A percentile compares a stretch with the other conserved stretches of the same genome.
phyloP scores from a whole-genome alignment of 169 alveolate genomes.

The Cryptosporidium tyzzeri region DNA sequence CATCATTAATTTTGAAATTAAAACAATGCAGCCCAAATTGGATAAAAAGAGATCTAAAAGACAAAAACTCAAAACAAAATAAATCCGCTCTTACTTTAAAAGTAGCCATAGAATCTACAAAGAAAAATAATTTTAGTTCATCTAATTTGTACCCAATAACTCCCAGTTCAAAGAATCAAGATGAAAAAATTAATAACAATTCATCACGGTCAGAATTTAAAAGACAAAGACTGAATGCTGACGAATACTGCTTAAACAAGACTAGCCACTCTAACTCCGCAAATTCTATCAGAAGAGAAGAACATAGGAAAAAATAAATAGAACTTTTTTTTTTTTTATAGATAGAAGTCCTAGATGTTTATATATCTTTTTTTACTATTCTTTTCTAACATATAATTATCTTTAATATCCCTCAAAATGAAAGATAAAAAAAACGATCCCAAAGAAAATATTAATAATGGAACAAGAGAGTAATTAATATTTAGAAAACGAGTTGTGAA shows the following conservation, averaged over 20 bases:
- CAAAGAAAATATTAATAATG: constrained; percentile 47
- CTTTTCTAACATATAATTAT: not conserved
- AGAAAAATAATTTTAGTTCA: not conserved
- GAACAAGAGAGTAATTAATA: constrained; percentile 39
- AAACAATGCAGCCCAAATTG: constrained; percentile 39
- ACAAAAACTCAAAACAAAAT: not conserved
- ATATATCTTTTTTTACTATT: not conserved
- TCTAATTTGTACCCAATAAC: not conserved
- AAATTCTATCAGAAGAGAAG: constrained; percentile 29
- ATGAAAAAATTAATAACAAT: not conserved
- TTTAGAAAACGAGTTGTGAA: constrained; percentile 4
- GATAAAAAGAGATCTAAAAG: not conserved
- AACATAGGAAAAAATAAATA: not conserved
- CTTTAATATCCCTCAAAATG: constrained; percentile 34
- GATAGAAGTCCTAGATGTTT: not conserved
- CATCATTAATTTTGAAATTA: constrained; percentile 34
- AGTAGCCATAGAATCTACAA: not conserved
- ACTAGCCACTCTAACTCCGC: not conserved
- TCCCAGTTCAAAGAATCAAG: not conserved
- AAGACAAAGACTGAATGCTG: constrained; percentile 40
- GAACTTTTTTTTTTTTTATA: too few species aligned
- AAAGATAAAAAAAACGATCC: constrained; percentile 63
- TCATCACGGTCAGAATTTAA: constrained; percentile 16
- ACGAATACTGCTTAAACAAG: not conserved
- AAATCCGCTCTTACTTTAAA: not conserved